phyloP scores from a whole-genome alignment of 1,284 basidiomycete genomes.

The Thecaphora thlaspeos region DNA sequence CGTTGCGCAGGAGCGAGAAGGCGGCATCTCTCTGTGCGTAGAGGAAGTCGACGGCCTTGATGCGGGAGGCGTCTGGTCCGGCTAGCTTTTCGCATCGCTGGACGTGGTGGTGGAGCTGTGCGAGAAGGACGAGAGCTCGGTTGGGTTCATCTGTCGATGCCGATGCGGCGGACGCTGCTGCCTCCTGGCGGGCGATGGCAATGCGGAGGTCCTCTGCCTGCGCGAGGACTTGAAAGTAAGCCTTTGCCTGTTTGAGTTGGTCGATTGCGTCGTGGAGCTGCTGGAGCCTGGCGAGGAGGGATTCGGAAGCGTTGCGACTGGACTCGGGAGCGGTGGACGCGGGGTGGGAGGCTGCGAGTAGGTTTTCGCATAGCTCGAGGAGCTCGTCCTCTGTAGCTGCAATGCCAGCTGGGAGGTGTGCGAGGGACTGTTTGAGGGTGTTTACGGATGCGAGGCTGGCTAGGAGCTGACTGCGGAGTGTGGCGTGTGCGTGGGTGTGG shows the following conservation, averaged over 20 bases:
- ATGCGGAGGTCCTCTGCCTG: slow-evolving; percentile 36
- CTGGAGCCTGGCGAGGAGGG: slow-evolving; percentile 19
- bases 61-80: background rate
- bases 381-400: slow-evolving; percentile 29
- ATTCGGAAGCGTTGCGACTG: slow-evolving; percentile 8
- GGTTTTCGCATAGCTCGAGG: slow-evolving; percentile 28
- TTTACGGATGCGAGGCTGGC: slow-evolving; percentile 17
- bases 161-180: no score
- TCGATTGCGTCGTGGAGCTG: slow-evolving; percentile 23
- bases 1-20: slow-evolving; percentile 20
- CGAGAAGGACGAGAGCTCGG: background rate
- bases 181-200: slow-evolving; percentile 7
- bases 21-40: slow-evolving; percentile 27
- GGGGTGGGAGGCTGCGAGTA: slow-evolving; percentile 3
- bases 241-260: slow-evolving; percentile 27
- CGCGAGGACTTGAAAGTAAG: slow-evolving; percentile 34
- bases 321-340: slow-evolving; percentile 4
- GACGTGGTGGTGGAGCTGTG: slow-evolving; percentile 1
- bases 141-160: no score
- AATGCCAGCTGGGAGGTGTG: slow-evolving; percentile 23
- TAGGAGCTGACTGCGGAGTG: slow-evolving; percentile 22
- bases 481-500: slow-evolving; percentile 15
- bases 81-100: slow-evolving; percentile 17
- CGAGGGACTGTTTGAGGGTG: slow-evolving; percentile 16
- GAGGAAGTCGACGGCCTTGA: slow-evolving; percentile 27